phyloP scores from a whole-genome alignment of 1,139 yeast species.

The Pichia sp. region DNA sequence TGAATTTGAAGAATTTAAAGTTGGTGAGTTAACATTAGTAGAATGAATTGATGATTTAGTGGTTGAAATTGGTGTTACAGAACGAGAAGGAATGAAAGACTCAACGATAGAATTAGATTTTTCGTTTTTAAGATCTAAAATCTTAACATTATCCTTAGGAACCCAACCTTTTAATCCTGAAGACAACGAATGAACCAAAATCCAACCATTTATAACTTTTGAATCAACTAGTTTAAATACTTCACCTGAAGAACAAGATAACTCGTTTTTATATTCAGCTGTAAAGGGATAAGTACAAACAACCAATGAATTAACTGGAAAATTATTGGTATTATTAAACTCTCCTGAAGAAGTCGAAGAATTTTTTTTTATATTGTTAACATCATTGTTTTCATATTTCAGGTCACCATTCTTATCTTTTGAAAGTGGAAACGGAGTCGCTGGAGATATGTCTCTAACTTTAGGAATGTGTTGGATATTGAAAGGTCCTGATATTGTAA shows the following conservation, averaged over 20 bases:
- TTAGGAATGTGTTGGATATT: constrained; percentile 19
- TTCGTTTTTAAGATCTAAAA: constrained; percentile 30
- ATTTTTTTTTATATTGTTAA: too few species aligned
- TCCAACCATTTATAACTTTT: constrained; percentile 46
- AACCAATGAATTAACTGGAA: constrained; percentile 18
- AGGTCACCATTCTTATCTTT: too few species aligned
- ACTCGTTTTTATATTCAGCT: constrained; percentile 50
- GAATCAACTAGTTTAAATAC: constrained; percentile 42
- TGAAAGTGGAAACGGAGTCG: not conserved
- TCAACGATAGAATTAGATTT: not conserved
- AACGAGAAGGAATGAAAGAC: too few species aligned
- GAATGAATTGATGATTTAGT: too few species aligned
- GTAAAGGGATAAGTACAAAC: constrained; percentile 40
- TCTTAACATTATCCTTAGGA: constrained; percentile 49
- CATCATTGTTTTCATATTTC: too few species aligned
- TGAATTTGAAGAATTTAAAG: not conserved
- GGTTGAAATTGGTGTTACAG: too few species aligned
- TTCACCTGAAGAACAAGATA: constrained; percentile 48
- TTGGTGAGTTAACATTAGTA: not conserved
- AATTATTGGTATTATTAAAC: not conserved
- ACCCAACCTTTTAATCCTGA: constrained; percentile 56
- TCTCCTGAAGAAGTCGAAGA: not conserved
- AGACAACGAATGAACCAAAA: constrained; percentile 55
- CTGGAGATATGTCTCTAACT: constrained; percentile 3
- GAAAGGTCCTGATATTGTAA: constrained; percentile 18